phyloP scores from a whole-genome alignment of 192 early-diverging fungal species.

The Backusella psychrophila region DNA sequence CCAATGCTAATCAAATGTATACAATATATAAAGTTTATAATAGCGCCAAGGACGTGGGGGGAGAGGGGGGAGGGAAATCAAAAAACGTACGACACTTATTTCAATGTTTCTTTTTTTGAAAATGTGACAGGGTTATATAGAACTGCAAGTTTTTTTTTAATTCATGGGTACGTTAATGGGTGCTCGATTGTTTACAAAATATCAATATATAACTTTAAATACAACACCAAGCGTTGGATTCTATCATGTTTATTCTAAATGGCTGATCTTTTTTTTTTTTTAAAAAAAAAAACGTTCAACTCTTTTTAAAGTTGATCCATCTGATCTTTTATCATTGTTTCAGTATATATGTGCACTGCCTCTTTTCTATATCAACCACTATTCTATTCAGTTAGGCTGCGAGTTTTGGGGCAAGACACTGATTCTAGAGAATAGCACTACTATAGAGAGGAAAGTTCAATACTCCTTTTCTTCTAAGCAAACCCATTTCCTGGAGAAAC shows the following conservation, averaged over 20 bases:
- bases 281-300: too few relatives aligned
- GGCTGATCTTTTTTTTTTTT: background rate
- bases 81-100: background rate
- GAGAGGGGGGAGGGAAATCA: background rate
- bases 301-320: too few relatives aligned
- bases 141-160: background rate
- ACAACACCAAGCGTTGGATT: background rate
- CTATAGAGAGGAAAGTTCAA: background rate
- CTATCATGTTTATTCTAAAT: background rate
- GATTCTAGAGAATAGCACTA: background rate
- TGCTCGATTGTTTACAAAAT: background rate
- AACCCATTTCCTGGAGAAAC: background rate
- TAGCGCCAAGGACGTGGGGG: background rate
- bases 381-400: background rate
- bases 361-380: too few relatives aligned
- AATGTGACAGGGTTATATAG: background rate
- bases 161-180: background rate
- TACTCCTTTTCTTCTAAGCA: background rate
- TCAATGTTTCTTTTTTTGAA: background rate
- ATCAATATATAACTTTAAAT: background rate
- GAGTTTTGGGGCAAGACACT: background rate
- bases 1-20: background rate
- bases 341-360: background rate
- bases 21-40: background rate
- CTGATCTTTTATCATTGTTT: background rate